phyloP scores from a whole-genome alignment of 2,329 filamentous ascomycete species.

The Aspergillus awamori region DNA sequence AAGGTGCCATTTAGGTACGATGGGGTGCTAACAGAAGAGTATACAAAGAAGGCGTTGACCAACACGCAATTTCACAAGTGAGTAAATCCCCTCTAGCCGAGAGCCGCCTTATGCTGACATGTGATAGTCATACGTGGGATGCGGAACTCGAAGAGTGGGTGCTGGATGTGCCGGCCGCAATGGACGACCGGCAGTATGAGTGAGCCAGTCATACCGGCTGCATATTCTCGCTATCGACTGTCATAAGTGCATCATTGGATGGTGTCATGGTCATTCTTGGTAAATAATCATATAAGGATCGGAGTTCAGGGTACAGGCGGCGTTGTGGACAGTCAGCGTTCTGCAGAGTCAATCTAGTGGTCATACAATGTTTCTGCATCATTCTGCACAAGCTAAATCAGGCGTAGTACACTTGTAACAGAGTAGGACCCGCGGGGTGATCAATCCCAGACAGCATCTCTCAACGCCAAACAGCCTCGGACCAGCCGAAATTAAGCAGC shows the following conservation, averaged over 20 bases:
- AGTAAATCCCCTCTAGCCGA: conserved; percentile 14
- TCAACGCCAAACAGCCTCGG: neutral
- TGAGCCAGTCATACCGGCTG: conserved; percentile 1
- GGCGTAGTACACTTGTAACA: too few relatives aligned
- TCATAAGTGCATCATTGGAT: neutral
- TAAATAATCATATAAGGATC: neutral
- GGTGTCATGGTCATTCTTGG: neutral
- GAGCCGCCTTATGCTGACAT: conserved; percentile 16
- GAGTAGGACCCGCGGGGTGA: neutral
- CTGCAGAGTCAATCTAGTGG: neutral
- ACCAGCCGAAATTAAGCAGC: conserved; percentile 1
- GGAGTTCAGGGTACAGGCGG: conserved; percentile 3
- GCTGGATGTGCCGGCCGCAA: conserved; percentile 24
- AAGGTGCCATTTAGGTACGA: conserved; percentile 61
- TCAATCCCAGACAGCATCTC: neutral
- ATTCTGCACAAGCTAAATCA: too few relatives aligned
- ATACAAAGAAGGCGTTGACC: conserved; percentile 40
- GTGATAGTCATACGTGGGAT: conserved; percentile 43
- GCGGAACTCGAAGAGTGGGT: conserved; percentile 38
- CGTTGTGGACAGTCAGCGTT: neutral
- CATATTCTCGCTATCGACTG: neutral
- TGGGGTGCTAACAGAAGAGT: conserved; percentile 44
- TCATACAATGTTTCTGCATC: neutral
- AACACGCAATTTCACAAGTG: conserved; percentile 42
- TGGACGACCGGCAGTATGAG: conserved; percentile 23